Conservation (phyloP, 768 basidiomycete genomes). For the Clitopilus hobsonii region DNA sequence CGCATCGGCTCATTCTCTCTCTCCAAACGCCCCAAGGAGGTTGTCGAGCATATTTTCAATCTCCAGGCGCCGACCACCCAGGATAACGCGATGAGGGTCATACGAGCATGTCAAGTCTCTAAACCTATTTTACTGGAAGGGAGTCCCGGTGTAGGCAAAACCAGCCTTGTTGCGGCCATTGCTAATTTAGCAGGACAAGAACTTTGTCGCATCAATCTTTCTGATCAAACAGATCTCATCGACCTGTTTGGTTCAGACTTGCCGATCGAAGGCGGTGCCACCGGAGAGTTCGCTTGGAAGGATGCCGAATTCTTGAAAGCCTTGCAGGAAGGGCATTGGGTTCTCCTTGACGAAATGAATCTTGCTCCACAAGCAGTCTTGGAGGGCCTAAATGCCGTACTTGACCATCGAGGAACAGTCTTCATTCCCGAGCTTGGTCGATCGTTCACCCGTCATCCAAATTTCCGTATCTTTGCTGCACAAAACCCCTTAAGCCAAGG, state of each 20-base stretch:
- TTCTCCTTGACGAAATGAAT: conserved; percentile 98
- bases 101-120: conserved; percentile 81
- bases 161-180: conserved; percentile 85
- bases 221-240: conserved; percentile 95
- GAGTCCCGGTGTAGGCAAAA: conserved; percentile 98
- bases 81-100: conserved; percentile 82
- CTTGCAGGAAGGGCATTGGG: conserved; percentile 95
- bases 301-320: conserved; percentile 95
- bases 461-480: conserved; percentile 96
- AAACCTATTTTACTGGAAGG: conserved; percentile 96
- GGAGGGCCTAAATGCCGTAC: conserved; percentile 92
- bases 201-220: conserved; percentile 92
- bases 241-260: conserved; percentile 96
- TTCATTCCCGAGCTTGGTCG: conserved; percentile 94
- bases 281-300: conserved; percentile 96
- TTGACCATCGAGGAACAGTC: conserved; percentile 93
- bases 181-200: conserved; percentile 74
- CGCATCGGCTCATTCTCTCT: conserved; percentile 77
- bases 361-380: conserved; percentile 94
- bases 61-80: conserved; percentile 85
- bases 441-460: conserved; percentile 81
- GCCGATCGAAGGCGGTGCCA: conserved; percentile 85
- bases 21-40: conserved; percentile 44
- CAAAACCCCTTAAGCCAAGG: conserved; percentile 97
- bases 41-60: conserved; percentile 53